Conservation (phyloP, 2,329 filamentous ascomycete species). For the Zymoseptoria ardabiliae region DNA sequence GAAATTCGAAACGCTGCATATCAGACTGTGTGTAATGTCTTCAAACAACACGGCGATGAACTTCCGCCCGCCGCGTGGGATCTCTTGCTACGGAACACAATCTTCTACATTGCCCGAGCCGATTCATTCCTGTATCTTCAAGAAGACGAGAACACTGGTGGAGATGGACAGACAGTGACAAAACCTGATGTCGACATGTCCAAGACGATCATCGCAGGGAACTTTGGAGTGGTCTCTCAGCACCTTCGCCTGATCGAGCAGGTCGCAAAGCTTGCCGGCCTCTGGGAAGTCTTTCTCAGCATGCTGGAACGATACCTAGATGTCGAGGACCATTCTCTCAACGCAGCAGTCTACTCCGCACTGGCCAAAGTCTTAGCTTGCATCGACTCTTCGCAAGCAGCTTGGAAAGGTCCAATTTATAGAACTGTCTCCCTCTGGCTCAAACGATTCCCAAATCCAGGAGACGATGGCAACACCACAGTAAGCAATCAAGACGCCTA, state of each 20-base stretch:
- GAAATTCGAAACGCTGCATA: conserved; percentile 82
- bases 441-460: conserved; percentile 20
- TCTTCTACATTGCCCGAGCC: conserved; percentile 63
- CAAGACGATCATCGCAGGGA: conserved; percentile 64
- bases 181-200: conserved; percentile 50
- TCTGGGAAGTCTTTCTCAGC: conserved; percentile 68
- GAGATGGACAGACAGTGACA: not conserved
- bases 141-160: conserved; percentile 1
- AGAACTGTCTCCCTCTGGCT: conserved; percentile 27
- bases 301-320: conserved; percentile 53
- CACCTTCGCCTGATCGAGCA: conserved; percentile 67
- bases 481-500: conserved; percentile 66
- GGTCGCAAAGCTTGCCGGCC: conserved; percentile 58
- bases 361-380: conserved; percentile 35
- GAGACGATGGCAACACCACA: conserved; percentile 6
- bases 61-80: conserved; percentile 74
- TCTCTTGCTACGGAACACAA: conserved; percentile 69
- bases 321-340: conserved; percentile 34
- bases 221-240: conserved; percentile 64
- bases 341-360: conserved; percentile 36
- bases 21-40: conserved; percentile 82
- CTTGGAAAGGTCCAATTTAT: conserved; percentile 24
- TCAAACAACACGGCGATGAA: conserved; percentile 81
- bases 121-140: conserved; percentile 30
- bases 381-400: conserved; percentile 11